Evolutionary conservation across 2,329 filamentous ascomycete genomes (phyloP).

Genomic region (Knoxdaviesia capensis): DNA sequence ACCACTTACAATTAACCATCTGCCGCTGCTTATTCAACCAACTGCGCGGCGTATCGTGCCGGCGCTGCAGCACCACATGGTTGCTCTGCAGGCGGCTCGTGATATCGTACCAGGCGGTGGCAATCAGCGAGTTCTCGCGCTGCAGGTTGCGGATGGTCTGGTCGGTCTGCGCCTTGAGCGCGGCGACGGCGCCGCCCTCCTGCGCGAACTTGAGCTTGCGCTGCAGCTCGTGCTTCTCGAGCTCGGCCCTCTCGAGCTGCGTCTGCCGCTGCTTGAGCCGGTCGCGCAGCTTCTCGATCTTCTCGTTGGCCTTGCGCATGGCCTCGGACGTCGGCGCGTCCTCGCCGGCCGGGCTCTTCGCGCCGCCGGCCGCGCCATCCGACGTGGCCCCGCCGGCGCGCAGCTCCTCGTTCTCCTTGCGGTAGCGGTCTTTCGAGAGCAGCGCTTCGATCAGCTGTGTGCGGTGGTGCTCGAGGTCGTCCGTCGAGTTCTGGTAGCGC

Average conservation of each 20-base stretch:
- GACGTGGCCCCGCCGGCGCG: conserved; percentile 13
- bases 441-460: conserved; percentile 38
- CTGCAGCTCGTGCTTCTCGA: conserved; percentile 34
- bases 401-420: conserved; percentile 29
- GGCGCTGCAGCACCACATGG: conserved; percentile 56
- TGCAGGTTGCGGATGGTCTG: conserved; percentile 47
- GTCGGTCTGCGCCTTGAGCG: conserved; percentile 31
- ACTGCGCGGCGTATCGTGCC: conserved; percentile 56
- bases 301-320: conserved; percentile 23
- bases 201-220: conserved; percentile 31
- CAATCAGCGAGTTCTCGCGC: conserved; percentile 59
- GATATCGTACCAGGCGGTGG: conserved; percentile 75
- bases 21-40: conserved; percentile 72
- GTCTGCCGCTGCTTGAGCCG: conserved; percentile 35
- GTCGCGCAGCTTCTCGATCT: conserved; percentile 35
- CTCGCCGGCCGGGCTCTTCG: conserved; percentile 11
- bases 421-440: conserved; percentile 38
- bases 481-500: conserved; percentile 24
- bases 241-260: conserved; percentile 38
- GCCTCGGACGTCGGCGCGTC: conserved; percentile 15
- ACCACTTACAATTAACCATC: conserved; percentile 28
- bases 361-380: conserved; percentile 9
- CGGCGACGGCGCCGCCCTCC: conserved; percentile 24
- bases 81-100: conserved; percentile 64
- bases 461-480: conserved; percentile 35